A percentile compares a stretch with the other conserved stretches of the same genome.
phyloP scores from a whole-genome alignment of 2,329 filamentous ascomycete genomes.

The Aaosphaeria pasadenensis region DNA sequence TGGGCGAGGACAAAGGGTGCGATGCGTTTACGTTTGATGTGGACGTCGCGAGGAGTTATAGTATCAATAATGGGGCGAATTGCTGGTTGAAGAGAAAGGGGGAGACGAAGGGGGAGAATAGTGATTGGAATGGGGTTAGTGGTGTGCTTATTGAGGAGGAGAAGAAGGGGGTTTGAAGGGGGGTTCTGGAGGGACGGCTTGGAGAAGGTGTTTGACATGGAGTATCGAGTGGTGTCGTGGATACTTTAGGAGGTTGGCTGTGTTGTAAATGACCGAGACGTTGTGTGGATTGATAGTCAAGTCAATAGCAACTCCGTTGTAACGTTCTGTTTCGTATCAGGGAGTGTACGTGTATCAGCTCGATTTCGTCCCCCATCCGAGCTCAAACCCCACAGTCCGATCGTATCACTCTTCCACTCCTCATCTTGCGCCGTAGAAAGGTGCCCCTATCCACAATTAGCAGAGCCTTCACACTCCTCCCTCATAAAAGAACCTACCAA shows the following conservation, averaged over 20 bases:
- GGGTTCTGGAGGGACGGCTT: not conserved
- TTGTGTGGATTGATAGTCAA: too few relatives aligned
- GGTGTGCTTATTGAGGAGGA: not conserved
- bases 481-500: not conserved
- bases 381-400: too few relatives aligned
- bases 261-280: too few relatives aligned
- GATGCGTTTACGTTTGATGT: constrained; percentile 1
- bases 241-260: too few relatives aligned
- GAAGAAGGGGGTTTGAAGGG: not conserved
- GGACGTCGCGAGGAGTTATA: not conserved
- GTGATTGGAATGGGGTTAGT: not conserved
- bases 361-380: too few relatives aligned
- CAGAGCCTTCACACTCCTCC: not conserved
- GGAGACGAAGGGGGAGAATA: not conserved
- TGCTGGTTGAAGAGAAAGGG: not conserved
- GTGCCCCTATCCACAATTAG: too few relatives aligned
- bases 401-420: too few relatives aligned
- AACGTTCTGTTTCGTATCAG: too few relatives aligned
- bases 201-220: too few relatives aligned
- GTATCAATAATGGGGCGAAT: constrained; percentile 1
- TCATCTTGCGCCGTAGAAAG: not conserved
- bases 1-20: not conserved
- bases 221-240: too few relatives aligned
- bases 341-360: too few relatives aligned
- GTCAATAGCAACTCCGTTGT: too few relatives aligned